Percentiles rank a stretch among this genome's conserved stretches.
phyloP scores from a whole-genome alignment of 768 basidiomycete species.

The Collybia nuda region DNA sequence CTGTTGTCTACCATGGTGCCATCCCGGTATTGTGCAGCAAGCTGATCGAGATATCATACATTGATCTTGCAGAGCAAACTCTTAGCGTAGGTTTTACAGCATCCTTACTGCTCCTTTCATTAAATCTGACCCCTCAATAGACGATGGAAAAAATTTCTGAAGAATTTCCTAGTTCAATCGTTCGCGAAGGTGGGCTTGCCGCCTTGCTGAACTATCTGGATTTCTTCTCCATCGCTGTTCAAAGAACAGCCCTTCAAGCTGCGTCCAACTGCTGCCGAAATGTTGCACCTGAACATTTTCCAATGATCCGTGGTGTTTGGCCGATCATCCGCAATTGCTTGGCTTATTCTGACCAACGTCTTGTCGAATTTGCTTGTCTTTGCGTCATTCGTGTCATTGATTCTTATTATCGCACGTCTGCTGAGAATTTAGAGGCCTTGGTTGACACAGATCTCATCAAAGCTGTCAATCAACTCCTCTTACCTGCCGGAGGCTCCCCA shows the following conservation, averaged over 20 bases:
- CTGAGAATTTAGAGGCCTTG: slow-evolving; percentile 84
- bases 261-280: slow-evolving; percentile 97
- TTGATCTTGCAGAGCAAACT: slow-evolving; percentile 97
- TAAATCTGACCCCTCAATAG: slow-evolving; percentile 38
- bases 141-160: slow-evolving; percentile 98
- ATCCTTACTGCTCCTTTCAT: slow-evolving; percentile 14
- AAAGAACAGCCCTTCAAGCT: slow-evolving; percentile 94
- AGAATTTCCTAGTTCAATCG: slow-evolving; percentile 94
- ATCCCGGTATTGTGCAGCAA: slow-evolving; percentile 98
- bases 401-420: slow-evolving; percentile 81
- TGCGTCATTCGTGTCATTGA: slow-evolving; percentile 95
- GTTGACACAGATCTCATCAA: slow-evolving; percentile 78
- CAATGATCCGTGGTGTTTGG: slow-evolving; percentile 87
- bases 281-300: slow-evolving; percentile 84
- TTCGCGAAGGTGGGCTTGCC: slow-evolving; percentile 91
- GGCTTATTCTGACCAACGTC: slow-evolving; percentile 88
- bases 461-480: slow-evolving; percentile 82
- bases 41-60: slow-evolving; percentile 94
- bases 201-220: slow-evolving; percentile 95
- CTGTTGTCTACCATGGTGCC: slow-evolving; percentile 97
- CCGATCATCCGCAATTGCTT: slow-evolving; percentile 93
- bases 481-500: slow-evolving; percentile 85
- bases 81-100: slow-evolving; percentile 72
- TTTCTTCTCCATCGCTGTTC: slow-evolving; percentile 98
- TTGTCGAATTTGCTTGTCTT: slow-evolving; percentile 96